Base-by-base conservation (phyloP, 116 monocot genomes). In the Phalaenopsis hybrid region DNA sequence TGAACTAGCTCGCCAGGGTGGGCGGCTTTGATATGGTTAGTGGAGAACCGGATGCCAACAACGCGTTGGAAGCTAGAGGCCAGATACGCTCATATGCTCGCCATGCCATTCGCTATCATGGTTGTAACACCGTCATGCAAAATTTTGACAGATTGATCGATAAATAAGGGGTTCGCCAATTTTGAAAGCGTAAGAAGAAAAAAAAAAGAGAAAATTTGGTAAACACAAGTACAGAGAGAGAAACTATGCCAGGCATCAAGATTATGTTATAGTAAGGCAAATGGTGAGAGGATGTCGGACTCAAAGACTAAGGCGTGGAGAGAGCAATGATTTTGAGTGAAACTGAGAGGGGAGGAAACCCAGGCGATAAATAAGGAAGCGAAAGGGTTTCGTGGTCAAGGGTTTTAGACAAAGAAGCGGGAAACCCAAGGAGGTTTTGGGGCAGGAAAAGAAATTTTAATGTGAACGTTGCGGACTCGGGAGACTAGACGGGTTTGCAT, bases 81-180 rank as follows among this genome's bases (percentile, higher is more conserved):
- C 9, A 87, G 46, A 75, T 92, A 83, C 10, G 86, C 90, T 13
- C 90, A 90, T 76, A 93, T 44, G 86, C 93, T 93, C 8, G 84
- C 90, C 82, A 80, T 17, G 5, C 89, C 37, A 73, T 93, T 90
- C 13, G 89, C 90, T 37, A 93, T 81, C 77, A 93, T 82, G 9
- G 89, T 90, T 20, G 93, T 88, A n/a, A 87, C 86, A 21, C 87
- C 89, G n/a, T 89, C 91, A 31, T 85, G 78, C 11, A 91, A 78
- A 58, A 86, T 81, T 31, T 85, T 68, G 65, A 87, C 89, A 21
- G 91, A 87, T 89, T 91, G 87, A 0, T n/a, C 16, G 13, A 23
- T 31, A 31, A 31, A 31, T 31, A 31, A 31, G 31, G 31, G 31
- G 31, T 49, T 21, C 7, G 46, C 20, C 18, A 34, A 3, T 49